Evolutionary conservation across 345 rosid genomes (phyloP).

Genomic region (Lumnitzera racemosa): DNA sequence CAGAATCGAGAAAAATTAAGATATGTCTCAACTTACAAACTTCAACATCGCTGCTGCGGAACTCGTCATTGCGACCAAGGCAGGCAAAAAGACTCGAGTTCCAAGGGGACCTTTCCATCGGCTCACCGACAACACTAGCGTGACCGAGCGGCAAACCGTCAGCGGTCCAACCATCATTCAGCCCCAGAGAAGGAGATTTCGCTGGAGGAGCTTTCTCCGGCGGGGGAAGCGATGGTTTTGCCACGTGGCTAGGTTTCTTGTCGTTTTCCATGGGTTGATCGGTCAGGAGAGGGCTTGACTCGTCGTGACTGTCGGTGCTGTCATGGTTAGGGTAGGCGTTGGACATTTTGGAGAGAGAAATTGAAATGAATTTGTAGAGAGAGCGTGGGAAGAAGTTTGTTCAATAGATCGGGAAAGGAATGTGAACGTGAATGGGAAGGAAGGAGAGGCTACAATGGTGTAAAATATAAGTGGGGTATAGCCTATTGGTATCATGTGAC

Average conservation of each 20-base stretch:
- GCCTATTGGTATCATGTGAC: no score
- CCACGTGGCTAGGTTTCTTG: constrained; percentile 22
- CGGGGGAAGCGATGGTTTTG: constrained; percentile 7
- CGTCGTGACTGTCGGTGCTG: constrained; percentile 27
- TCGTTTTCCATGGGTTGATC: constrained; percentile 20
- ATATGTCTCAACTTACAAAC: constrained; percentile 58
- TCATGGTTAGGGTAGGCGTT: constrained; percentile 12
- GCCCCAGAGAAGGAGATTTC: constrained; percentile 3
- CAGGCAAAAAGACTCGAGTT: constrained; percentile 60
- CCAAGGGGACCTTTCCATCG: constrained; percentile 70
- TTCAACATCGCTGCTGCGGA: constrained; percentile 98
- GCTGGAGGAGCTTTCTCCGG: constrained; percentile 6
- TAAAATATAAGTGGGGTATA: no score
- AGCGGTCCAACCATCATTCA: constrained; percentile 55
- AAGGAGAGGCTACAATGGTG: no score
- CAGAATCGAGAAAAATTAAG: not conserved
- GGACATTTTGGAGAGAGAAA: constrained; percentile 28
- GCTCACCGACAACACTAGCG: constrained; percentile 90
- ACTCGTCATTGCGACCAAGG: constrained; percentile 83
- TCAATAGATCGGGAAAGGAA: not conserved
- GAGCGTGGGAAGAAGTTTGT: not conserved
- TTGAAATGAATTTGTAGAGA: not conserved
- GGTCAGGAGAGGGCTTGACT: constrained; percentile 69
- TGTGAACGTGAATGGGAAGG: no score
- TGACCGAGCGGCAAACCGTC: constrained; percentile 67